A percentile compares a stretch with the other conserved stretches of the same genome.
These are phyloP conservation scores for Arabidopsis hybrid DNA, from an alignment of 441 rosid genomes.

Conservation along the genomic window DNA sequence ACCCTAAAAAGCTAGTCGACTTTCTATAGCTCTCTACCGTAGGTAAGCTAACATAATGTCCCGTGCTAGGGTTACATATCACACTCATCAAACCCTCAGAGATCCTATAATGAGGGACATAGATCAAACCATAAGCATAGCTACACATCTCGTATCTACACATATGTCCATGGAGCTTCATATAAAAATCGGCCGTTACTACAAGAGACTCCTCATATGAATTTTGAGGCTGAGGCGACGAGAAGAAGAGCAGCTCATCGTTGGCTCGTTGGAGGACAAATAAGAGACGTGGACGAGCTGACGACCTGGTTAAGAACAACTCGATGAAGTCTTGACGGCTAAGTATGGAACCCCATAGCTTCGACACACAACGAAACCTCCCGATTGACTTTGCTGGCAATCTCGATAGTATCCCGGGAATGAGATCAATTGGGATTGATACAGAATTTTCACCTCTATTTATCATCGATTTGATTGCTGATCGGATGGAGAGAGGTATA, in stretches of 20 bases:
- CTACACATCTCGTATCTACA: neutral
- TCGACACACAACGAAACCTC: neutral
- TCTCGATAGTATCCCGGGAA: neutral
- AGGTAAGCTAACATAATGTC: neutral
- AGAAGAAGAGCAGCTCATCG: neutral
- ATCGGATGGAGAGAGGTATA: too few species aligned
- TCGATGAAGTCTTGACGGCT: neutral
- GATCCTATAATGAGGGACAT: neutral
- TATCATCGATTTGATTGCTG: neutral
- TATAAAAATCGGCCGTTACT: neutral
- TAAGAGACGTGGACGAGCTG: conserved; percentile 6
- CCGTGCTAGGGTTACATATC: neutral
- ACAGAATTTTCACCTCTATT: neutral
- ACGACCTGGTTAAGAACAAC: neutral
- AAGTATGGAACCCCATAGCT: neutral
- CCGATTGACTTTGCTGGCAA: neutral
- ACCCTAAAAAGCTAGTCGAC: neutral
- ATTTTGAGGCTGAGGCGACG: neutral
- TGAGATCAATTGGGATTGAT: neutral
- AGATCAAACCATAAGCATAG: neutral
- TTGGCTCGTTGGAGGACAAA: neutral
- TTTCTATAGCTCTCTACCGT: too few species aligned
- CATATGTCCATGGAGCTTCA: neutral
- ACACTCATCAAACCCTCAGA: neutral
- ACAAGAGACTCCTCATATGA: neutral